Percentiles rank a stretch among this genome's conserved stretches.
Evolutionary conservation across 768 basidiomycete genomes (phyloP).

Genomic region (Leccinum sublutescens): DNA sequence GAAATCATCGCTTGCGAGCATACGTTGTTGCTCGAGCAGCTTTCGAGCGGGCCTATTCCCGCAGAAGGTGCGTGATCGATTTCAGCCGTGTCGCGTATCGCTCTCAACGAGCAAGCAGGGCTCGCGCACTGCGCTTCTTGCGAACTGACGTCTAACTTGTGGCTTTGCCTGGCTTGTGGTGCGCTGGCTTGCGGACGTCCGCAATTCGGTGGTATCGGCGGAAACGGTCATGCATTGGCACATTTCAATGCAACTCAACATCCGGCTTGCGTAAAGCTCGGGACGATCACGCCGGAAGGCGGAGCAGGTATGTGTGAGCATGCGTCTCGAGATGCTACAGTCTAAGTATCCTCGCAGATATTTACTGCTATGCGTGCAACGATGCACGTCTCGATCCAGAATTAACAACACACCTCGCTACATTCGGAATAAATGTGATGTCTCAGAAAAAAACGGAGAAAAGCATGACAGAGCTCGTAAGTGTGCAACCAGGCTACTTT

Average conservation of each 20-base stretch:
- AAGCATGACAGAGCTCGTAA: slow-evolving; percentile 91
- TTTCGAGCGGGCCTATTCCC: slow-evolving; percentile 22
- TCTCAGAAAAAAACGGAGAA: slow-evolving; percentile 90
- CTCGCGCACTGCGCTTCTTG: slow-evolving; percentile 81
- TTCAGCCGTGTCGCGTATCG: background rate
- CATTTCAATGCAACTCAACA: slow-evolving; percentile 78
- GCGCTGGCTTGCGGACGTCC: slow-evolving; percentile 85
- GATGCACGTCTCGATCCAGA: slow-evolving; percentile 80
- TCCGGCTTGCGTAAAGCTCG: slow-evolving; percentile 85
- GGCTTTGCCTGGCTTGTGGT: slow-evolving; percentile 94
- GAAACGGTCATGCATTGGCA: slow-evolving; percentile 85
- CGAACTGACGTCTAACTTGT: slow-evolving; percentile 86
- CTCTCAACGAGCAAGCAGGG: slow-evolving; percentile 39
- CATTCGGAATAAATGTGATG: slow-evolving; percentile 85
- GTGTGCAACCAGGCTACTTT: slow-evolving; percentile 14
- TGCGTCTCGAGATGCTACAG: background rate
- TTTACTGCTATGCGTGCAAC: slow-evolving; percentile 92
- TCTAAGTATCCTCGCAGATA: slow-evolving; percentile 46
- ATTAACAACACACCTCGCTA: slow-evolving; percentile 65
- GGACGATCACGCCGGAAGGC: slow-evolving; percentile 96
- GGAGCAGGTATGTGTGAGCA: slow-evolving; percentile 60
- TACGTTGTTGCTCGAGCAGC: slow-evolving; percentile 54
- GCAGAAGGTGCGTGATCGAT: slow-evolving; percentile 20
- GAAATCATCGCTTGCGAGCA: slow-evolving; percentile 89
- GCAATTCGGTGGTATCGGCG: slow-evolving; percentile 77